Base-by-base conservation (phyloP, 768 basidiomycete species). In the Lentinula lateritia region DNA sequence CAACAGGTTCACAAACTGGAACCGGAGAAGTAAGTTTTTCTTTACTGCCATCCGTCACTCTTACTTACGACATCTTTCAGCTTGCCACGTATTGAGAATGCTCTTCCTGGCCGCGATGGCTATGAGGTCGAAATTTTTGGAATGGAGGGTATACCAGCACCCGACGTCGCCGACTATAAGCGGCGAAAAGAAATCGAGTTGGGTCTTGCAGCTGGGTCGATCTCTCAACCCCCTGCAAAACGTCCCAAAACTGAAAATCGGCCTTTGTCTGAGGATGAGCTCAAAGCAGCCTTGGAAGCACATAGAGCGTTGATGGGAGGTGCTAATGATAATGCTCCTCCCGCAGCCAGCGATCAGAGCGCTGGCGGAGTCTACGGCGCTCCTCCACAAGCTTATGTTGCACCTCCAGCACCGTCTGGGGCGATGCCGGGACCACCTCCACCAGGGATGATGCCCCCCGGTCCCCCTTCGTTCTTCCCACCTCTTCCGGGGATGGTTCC, bases 1-100 rank as follows among this genome's bases (percentile, higher is more conserved):
- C 95, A 98, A 71, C 97, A 99, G 72, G 97, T 99, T 0, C 97
- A 98, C 75, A 99, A 99, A 73, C 87, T 97, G n/a, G 95, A 97
- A 69, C 91, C 95, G 0, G 96, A 99, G 76, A 87, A 87, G 90
- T 91, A 64, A 63, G 85, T 75, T 10, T 23, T 36, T 50, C 28
- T 32, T 61, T 60, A 35, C 50, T 42, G 35, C 42, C 16, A 3
- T 55, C 46, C 23, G 16, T 57, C 3, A 3, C 16, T 28, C 62
- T 57, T 42, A 50, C 16, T 39, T 35, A 23, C 58, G 60, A 52
- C 46, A 58, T n/a, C 39, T 53, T 38, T 1, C 41, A 89, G 88
- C 63, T 77, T 90, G 38, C 87, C 84, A n/a, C 92, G 96, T 18
- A 94, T 99, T 28, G 95, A 97, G 60, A 98, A 98, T 71, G 95